These are phyloP conservation scores for Diddensiella santjacobensis DNA, from an alignment of 805 yeast genomes.

Conservation along the genomic window DNA sequence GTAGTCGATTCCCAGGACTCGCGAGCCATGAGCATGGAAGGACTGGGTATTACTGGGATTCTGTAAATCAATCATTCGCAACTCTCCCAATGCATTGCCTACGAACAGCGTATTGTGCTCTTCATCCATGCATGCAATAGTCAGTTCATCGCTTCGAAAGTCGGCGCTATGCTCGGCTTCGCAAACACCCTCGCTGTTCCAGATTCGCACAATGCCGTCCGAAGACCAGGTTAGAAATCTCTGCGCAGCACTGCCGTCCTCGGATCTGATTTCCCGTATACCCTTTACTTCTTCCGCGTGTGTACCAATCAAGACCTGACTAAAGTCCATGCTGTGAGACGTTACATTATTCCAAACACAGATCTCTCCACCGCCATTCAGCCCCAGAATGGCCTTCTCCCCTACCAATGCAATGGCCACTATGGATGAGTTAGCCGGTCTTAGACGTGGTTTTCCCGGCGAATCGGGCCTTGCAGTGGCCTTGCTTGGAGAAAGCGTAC, in stretches of 20 bases:
- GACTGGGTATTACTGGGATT: background rate
- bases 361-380: background rate
- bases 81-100: constrained; percentile 14
- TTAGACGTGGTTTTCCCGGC: background rate
- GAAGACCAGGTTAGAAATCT: constrained; percentile 22
- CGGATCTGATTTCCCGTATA: constrained; percentile 6
- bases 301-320: constrained; percentile 4
- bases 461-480: background rate
- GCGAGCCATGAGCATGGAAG: constrained; percentile 23
- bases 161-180: background rate
- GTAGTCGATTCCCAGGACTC: constrained; percentile 21
- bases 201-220: constrained; percentile 18
- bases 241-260: background rate
- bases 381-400: background rate
- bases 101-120: background rate
- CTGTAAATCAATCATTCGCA: constrained; percentile 10
- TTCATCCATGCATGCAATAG: constrained; percentile 8
- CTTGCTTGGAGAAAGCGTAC: background rate
- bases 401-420: background rate
- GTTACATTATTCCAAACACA: background rate
- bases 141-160: constrained; percentile 2
- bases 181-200: constrained; percentile 6
- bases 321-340: background rate
- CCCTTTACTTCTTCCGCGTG: constrained; percentile 17
- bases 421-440: background rate